phyloP scores from a whole-genome alignment of 352 stramenopile species.

The Phytophthora tubulina region DNA sequence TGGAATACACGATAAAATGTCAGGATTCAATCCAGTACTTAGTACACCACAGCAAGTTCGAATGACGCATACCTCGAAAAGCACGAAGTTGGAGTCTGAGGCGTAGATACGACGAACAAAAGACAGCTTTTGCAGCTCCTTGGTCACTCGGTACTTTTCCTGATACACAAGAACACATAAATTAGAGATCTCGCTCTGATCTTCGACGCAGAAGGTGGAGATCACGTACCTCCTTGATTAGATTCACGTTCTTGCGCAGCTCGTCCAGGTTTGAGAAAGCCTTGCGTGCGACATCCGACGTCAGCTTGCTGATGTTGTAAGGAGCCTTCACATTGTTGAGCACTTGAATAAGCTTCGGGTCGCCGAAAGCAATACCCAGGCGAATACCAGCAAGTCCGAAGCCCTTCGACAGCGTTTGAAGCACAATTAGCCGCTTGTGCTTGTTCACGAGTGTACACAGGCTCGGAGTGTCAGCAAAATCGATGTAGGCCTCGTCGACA shows the following conservation, averaged over 20 bases:
- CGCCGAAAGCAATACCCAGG: conserved; percentile 92
- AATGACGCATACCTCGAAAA: conserved; percentile 89
- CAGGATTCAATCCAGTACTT: conserved; percentile 3
- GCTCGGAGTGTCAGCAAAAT: conserved; percentile 91
- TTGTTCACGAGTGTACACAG: conserved; percentile 92
- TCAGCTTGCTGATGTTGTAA: conserved; percentile 99
- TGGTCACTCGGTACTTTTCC: conserved; percentile 87
- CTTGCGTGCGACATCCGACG: conserved; percentile 84
- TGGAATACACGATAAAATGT: conserved; percentile 3
- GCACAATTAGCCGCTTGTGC: conserved; percentile 95
- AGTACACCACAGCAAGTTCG: background rate
- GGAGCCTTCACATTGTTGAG: conserved; percentile 99
- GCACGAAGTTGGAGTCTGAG: conserved; percentile 98
- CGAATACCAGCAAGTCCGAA: conserved; percentile 98
- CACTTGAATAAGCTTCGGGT: conserved; percentile 95
- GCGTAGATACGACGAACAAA: conserved; percentile 95
- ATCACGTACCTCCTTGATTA: conserved; percentile 68
- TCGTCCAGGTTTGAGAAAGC: conserved; percentile 67
- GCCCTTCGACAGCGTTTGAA: conserved; percentile 98
- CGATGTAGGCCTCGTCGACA: conserved; percentile 99
- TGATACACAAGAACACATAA: conserved; percentile 38
- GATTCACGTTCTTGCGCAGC: conserved; percentile 66
- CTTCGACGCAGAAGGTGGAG: background rate
- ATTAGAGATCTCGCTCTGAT: conserved; percentile 1
- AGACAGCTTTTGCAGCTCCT: conserved; percentile 86